Conservation (phyloP, 495 filamentous ascomycete species). For the Evernia prunastri region DNA sequence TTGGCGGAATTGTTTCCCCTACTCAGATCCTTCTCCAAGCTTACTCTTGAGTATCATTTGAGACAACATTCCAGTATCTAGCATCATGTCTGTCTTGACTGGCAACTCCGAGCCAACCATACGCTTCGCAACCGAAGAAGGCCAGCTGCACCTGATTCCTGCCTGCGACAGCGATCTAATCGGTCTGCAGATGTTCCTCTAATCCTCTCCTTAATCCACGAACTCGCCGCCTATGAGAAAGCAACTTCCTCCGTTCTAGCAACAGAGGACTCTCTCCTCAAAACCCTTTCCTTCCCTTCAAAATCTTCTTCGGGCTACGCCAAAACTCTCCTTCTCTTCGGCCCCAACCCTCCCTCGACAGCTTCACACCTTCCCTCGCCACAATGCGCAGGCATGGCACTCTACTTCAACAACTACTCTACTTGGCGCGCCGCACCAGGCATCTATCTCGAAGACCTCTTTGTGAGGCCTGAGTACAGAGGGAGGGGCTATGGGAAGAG, state of each 20-base stretch:
- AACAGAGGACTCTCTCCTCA: slow-evolving; percentile 62
- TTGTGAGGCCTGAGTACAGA: slow-evolving; percentile 63
- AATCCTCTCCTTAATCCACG: slow-evolving; percentile 78
- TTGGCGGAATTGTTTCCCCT: neutral
- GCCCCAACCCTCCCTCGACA: slow-evolving; percentile 33
- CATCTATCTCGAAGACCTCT: slow-evolving; percentile 92
- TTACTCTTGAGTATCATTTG: neutral
- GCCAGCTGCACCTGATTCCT: slow-evolving; percentile 10
- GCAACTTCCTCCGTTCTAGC: slow-evolving; percentile 66
- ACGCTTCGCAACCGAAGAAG: slow-evolving; percentile 44
- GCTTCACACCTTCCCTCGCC: slow-evolving; percentile 13
- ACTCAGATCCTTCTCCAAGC: neutral
- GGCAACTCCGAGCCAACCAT: slow-evolving; percentile 34
- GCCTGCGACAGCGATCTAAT: slow-evolving; percentile 7
- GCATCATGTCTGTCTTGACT: neutral
- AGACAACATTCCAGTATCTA: neutral
- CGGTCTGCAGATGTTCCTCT: slow-evolving; percentile 64
- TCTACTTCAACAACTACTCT: slow-evolving; percentile 68
- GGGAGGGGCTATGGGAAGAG: slow-evolving; percentile 72
- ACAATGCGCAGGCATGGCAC: slow-evolving; percentile 52
- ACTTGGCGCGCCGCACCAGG: slow-evolving; percentile 85
- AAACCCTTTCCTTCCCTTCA: slow-evolving; percentile 70
- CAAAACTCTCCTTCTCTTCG: slow-evolving; percentile 33
- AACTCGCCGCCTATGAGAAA: slow-evolving; percentile 82
- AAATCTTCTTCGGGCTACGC: slow-evolving; percentile 37